A percentile compares a stretch with the other conserved stretches of the same genome.
Conservation (phyloP, 2,329 filamentous ascomycete genomes). For the Metarhizium brunneum region DNA sequence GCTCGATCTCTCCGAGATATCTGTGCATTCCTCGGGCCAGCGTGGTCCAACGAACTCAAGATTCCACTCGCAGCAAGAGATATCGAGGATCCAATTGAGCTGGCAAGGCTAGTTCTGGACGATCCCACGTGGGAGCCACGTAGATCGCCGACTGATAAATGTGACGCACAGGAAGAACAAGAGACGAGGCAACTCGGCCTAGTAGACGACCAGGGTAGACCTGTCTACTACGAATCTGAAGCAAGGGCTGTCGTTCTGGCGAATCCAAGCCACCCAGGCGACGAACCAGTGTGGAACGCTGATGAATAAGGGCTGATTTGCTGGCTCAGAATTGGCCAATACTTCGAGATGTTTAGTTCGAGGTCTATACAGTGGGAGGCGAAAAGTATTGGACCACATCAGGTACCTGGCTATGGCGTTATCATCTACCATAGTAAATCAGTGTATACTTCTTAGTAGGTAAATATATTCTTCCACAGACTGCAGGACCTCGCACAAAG, state of each 20-base stretch:
- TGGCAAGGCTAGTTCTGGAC: slow-evolving; percentile 33
- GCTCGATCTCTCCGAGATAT: slow-evolving; percentile 38
- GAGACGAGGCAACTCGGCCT: slow-evolving; percentile 4
- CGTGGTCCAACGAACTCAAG: slow-evolving; percentile 22
- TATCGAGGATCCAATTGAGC: slow-evolving; percentile 21
- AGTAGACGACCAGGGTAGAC: slow-evolving; percentile 8
- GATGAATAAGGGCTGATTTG: neutral
- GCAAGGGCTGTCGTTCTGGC: neutral
- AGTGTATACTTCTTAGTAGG: no score
- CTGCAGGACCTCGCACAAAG: no score
- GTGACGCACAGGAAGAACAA: neutral
- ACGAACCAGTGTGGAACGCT: slow-evolving; percentile 3
- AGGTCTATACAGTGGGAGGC: neutral
- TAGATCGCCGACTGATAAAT: neutral
- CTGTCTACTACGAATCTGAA: neutral
- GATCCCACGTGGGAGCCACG: slow-evolving; percentile 31
- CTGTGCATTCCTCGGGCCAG: slow-evolving; percentile 24
- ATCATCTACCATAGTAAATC: no score
- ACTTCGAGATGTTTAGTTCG: neutral
- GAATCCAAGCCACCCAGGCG: slow-evolving; percentile 1
- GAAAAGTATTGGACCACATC: no score
- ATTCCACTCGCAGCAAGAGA: slow-evolving; percentile 26
- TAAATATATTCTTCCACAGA: no score
- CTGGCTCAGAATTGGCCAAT: neutral
- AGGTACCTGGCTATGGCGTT: no score